Conservation (phyloP, 768 basidiomycete species). For the Cytidiella melzeri region DNA sequence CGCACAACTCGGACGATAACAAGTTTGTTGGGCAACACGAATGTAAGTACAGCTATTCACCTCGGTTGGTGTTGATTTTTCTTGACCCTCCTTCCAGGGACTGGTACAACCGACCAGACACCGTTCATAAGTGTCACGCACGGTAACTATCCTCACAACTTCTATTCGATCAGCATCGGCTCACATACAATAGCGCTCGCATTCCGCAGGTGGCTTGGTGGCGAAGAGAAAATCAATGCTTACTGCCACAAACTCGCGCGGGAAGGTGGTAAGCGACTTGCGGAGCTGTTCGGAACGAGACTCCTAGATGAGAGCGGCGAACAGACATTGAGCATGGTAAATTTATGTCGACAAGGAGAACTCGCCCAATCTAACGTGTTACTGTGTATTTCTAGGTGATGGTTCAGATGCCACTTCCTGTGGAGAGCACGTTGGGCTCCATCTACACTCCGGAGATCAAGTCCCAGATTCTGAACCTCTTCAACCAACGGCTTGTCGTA, state of each 20-base stretch:
- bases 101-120: slow-evolving; percentile 52
- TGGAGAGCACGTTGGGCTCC: slow-evolving; percentile 12
- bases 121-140: slow-evolving; percentile 48
- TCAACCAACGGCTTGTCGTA: slow-evolving; percentile 21
- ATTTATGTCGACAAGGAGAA: too few relatives aligned
- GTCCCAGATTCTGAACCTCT: slow-evolving; percentile 6
- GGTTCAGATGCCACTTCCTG: slow-evolving; percentile 35
- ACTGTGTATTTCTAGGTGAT: slow-evolving; percentile 30
- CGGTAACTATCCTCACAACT: slow-evolving; percentile 31
- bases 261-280: slow-evolving; percentile 55
- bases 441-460: slow-evolving; percentile 14
- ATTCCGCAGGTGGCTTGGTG: slow-evolving; percentile 70
- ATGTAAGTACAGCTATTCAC: slow-evolving; percentile 10
- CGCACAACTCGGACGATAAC: slow-evolving; percentile 25
- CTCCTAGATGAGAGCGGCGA: slow-evolving; percentile 56
- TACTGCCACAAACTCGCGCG: slow-evolving; percentile 70
- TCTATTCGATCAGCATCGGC: not conserved
- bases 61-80: too few relatives aligned
- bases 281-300: slow-evolving; percentile 52
- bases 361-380: too few relatives aligned
- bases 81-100: slow-evolving; percentile 37
- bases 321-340: slow-evolving; percentile 67
- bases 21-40: slow-evolving; percentile 21
- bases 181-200: slow-evolving; percentile 44
- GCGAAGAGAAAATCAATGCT: slow-evolving; percentile 62